Evolutionary conservation across 352 stramenopile genomes (phyloP), one percentile per base, ranked within the genome.

Genomic region (Phytopythium chamaehyphon): DNA sequence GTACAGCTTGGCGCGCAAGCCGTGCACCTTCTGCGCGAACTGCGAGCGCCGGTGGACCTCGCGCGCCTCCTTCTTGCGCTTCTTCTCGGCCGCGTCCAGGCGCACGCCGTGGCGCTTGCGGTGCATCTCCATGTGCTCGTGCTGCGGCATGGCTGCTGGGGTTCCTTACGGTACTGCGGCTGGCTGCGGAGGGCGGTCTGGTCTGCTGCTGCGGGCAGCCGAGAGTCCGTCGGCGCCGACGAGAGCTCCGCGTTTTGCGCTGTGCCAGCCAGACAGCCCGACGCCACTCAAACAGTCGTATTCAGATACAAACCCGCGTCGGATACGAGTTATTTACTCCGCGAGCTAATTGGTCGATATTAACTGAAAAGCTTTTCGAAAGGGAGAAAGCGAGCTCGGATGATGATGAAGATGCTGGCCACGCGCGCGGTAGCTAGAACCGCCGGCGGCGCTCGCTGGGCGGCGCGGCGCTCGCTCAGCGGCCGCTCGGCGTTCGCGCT

Each of bases 51-150:
- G 94, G 69, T 99, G 97, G 23, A 95, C 97, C 62, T 98, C 88
- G 73, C 97, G 93, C 44, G 97, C 97, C 69, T 99, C 96, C 79
- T 98, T 98, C 79, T 99, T 99, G 52, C 97, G 92, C 68, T 94
- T 94, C 57, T 95, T 90, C 73, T 99, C 97, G 43, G 87, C 85
- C 40, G 93, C 74, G 66, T 99, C 97, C 72, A 99, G 92, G 36
- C 97, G 96, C 71, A 98, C 93, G 69, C 97, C 97, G 79, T 99
- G 92, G 66, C 98, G 94, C 86, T 99, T 99, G 66, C 95, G 92
- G 71, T 99, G 94, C 69, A 98, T 95, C 86, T 99, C 97, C 93
- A 99, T 99, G 69, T 99, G 96, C 80, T 99, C 97, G 86, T 99
- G 96, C 76, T 98, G 95, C 61, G 95, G 95, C 95, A 98, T 98